Evolutionary conservation across 2,329 filamentous ascomycete genomes (phyloP), one percentile per base, ranked within the genome.

Genomic region (Zarea fungicola): DNA sequence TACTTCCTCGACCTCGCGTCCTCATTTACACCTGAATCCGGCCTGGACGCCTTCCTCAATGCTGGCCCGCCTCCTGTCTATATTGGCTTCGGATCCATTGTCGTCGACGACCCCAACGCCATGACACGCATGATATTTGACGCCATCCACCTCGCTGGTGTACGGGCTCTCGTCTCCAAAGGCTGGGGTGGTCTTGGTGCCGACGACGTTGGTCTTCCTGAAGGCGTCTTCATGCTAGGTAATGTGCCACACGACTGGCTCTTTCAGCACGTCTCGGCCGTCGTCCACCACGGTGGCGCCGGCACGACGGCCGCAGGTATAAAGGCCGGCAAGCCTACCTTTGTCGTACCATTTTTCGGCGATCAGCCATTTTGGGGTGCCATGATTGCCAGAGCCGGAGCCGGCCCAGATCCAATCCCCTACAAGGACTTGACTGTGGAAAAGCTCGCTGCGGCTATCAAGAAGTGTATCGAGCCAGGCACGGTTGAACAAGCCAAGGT

Each of bases 241-340:
- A 93, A 92, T 59, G 83, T 84, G 37, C 89, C 89, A 1, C 90
- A 95, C 54, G 90, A 95, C 66, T 95, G 89, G 89, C 69, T 95
- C 0, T 95, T 95, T 65, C 76, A 88, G 54, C 83, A 78, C 31
- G 89, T 95, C 1, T 85, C 87, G 1, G 84, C 82, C 36, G 89
- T 95, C 1, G 85, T 93, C 5, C 90, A 95, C 60, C 89, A 95
- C 54, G 90, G 89, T 19, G 89, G 90, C 50, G 89, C 89, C 8
- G 89, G 89, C 16, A 96, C 89, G 3, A 95, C 89, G 2, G 89
- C 89, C 1, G 87, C 89, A 1, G 89, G 89, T n/a, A 87, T 95
- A 52, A 80, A 85, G 16, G 80, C 83, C 1, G 89, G 89, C 21
- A 83, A 83, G 47, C 89, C 89, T 2, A 95, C 89, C 0, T 79